phyloP scores from a whole-genome alignment of 805 yeast species.

The Yamadazyma philogaea region DNA sequence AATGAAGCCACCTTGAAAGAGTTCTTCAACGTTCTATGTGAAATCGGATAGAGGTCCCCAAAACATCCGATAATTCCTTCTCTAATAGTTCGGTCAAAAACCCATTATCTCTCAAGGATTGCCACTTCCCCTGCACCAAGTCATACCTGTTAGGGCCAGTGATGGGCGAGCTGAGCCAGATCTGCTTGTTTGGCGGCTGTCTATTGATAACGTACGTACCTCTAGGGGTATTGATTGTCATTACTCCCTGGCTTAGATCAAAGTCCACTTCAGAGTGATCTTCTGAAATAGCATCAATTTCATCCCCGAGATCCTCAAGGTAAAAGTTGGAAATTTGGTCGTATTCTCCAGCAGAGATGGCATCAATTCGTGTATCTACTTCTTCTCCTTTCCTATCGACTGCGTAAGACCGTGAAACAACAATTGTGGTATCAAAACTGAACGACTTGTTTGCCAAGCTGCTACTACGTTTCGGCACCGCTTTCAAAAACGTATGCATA shows the following conservation, averaged over 20 bases:
- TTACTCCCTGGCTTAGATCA: constrained; percentile 83
- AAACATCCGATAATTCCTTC: constrained; percentile 29
- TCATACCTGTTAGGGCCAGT: constrained; percentile 87
- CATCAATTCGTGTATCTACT: constrained; percentile 40
- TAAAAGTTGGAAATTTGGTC: constrained; percentile 63
- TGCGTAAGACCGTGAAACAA: constrained; percentile 9
- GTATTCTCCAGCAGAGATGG: constrained; percentile 52
- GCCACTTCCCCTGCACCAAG: constrained; percentile 71
- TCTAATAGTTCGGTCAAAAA: constrained; percentile 33
- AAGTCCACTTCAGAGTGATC: constrained; percentile 61
- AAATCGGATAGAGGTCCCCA: constrained; percentile 21
- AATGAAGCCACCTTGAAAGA: too few species aligned
- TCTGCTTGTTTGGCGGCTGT: constrained; percentile 96
- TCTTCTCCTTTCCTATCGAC: constrained; percentile 14
- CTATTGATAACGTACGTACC: constrained; percentile 93
- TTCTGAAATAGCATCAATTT: constrained; percentile 67
- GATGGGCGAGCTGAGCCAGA: constrained; percentile 91
- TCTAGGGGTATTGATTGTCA: constrained; percentile 61
- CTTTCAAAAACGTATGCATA: background rate
- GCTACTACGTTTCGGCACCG: background rate
- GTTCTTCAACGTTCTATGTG: constrained; percentile 14
- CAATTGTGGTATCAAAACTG: background rate
- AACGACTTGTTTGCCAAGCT: background rate
- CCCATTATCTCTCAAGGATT: constrained; percentile 63
- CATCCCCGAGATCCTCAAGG: constrained; percentile 64